These are phyloP conservation scores for Chrysanthemum seticuspe DNA, from an alignment of 129 eudicot genomes.

Conservation along the genomic window DNA sequence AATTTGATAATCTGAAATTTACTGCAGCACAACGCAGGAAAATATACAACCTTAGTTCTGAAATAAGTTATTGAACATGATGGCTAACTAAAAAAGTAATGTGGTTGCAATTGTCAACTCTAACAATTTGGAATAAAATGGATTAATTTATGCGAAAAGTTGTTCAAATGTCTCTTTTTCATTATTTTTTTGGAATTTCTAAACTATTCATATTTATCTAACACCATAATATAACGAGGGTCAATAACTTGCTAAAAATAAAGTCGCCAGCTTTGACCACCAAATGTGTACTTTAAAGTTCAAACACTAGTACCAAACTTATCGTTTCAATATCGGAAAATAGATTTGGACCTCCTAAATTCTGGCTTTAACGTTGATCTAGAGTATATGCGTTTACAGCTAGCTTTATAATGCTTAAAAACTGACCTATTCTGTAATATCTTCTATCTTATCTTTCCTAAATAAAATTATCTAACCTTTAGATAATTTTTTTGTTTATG, in stretches of 20 bases:
- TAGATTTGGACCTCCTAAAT: no score
- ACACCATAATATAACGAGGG: background rate
- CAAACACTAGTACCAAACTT: background rate
- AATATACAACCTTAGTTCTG: background rate
- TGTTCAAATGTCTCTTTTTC: conserved; percentile 13
- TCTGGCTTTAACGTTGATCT: no score
- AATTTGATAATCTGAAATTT: no score
- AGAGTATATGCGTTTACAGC: no score
- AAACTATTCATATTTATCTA: background rate
- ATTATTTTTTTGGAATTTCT: background rate
- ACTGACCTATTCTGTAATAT: no score
- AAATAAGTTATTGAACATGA: background rate
- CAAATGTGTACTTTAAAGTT: background rate
- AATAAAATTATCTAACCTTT: no score
- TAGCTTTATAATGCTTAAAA: no score
- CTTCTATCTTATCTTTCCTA: no score
- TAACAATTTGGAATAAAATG: background rate
- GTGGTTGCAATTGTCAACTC: background rate
- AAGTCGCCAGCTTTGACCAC: conserved; percentile 25
- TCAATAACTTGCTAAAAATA: background rate
- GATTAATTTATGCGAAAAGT: background rate
- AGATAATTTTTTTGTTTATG: no score
- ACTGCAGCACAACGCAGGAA: no score
- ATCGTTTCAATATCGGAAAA: no score
- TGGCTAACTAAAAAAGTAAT: background rate